Conservation (phyloP, 1,139 yeast species). For the Saccharomyces pastorianus region DNA sequence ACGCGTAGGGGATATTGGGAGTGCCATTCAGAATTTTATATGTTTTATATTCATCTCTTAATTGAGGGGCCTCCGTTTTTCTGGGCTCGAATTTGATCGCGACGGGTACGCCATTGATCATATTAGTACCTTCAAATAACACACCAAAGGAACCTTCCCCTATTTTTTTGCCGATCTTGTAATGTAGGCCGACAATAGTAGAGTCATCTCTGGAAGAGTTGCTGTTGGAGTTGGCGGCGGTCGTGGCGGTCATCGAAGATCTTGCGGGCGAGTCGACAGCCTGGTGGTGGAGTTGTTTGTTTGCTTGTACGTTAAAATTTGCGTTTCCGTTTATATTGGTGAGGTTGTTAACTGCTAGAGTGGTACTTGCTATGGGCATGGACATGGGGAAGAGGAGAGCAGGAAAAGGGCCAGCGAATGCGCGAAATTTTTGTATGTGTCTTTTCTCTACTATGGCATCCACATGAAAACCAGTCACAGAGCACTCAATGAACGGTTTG, state of each 20-base stretch:
- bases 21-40: conserved; percentile 57
- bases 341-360: background rate
- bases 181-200: conserved; percentile 66
- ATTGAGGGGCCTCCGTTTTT: conserved; percentile 73
- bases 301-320: no score
- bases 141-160: conserved; percentile 86
- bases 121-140: conserved; percentile 70
- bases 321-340: background rate
- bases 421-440: background rate
- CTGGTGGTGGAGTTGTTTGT: background rate
- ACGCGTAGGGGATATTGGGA: conserved; percentile 64
- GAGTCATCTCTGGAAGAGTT: conserved; percentile 24
- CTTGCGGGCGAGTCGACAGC: background rate
- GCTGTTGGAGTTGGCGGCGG: background rate
- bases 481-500: background rate
- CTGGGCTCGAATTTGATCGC: conserved; percentile 78
- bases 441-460: background rate
- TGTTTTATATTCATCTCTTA: conserved; percentile 69
- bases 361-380: background rate
- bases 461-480: conserved; percentile 1
- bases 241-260: background rate
- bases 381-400: background rate
- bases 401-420: background rate
- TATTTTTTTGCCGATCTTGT: conserved; percentile 71
- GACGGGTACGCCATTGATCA: conserved; percentile 65